Evolutionary conservation across 352 stramenopile species (phyloP).

Genomic region (Plasmopara muralis): DNA sequence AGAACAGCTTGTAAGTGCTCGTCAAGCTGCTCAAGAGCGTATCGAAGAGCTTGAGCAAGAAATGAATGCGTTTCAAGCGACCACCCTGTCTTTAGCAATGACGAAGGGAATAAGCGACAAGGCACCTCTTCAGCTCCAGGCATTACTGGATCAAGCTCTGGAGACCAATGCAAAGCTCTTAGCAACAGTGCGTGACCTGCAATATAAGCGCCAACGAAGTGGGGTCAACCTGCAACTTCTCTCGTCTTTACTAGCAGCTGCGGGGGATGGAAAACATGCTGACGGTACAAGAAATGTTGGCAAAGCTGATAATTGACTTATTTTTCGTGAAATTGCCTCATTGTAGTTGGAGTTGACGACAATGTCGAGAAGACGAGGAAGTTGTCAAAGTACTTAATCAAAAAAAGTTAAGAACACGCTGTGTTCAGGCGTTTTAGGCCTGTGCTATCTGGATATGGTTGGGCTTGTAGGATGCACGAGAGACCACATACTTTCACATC

Average conservation of each 20-base stretch:
- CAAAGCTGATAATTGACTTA: slow-evolving; percentile 35
- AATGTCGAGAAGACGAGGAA: too few relatives aligned
- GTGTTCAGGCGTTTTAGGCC: too few relatives aligned
- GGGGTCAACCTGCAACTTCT: slow-evolving; percentile 31
- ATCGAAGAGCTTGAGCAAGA: slow-evolving; percentile 43
- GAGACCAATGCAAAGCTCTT: slow-evolving; percentile 56
- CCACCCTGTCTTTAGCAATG: background rate
- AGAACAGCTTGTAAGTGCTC: slow-evolving; percentile 20
- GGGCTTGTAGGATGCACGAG: too few relatives aligned
- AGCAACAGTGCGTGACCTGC: slow-evolving; percentile 51
- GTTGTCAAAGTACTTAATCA: too few relatives aligned
- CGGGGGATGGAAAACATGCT: slow-evolving; percentile 8
- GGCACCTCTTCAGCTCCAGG: slow-evolving; percentile 31
- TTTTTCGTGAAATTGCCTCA: slow-evolving; percentile 33
- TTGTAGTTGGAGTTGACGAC: slow-evolving; percentile 26
- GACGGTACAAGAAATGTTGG: slow-evolving; percentile 14
- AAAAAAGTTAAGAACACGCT: too few relatives aligned
- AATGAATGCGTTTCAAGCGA: slow-evolving; percentile 5
- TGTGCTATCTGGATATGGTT: too few relatives aligned
- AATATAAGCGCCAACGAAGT: slow-evolving; percentile 45
- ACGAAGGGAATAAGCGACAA: slow-evolving; percentile 3
- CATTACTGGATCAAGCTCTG: slow-evolving; percentile 41
- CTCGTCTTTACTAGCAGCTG: slow-evolving; percentile 20
- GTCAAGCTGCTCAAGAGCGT: slow-evolving; percentile 26
- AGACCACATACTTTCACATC: too few relatives aligned